phyloP scores from a whole-genome alignment of 2,329 filamentous ascomycete genomes.

The Botryotinia calthae region DNA sequence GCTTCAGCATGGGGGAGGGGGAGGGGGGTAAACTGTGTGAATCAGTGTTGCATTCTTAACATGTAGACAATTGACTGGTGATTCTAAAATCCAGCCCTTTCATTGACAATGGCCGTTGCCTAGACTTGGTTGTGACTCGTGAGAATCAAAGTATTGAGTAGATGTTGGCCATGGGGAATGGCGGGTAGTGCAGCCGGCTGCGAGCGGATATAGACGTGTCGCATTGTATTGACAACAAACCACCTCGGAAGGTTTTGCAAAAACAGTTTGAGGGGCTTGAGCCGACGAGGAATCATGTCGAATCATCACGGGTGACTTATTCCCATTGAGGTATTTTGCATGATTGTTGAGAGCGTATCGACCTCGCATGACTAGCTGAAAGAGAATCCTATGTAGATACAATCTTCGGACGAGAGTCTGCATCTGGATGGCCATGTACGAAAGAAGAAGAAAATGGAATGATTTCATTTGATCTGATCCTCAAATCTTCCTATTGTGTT shows the following conservation, averaged over 20 bases:
- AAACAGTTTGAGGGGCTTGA: not conserved
- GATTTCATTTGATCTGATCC: not conserved
- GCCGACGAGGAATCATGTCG: not conserved
- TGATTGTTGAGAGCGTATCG: not conserved
- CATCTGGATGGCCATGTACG: slow-evolving; percentile 2
- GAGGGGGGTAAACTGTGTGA: not conserved
- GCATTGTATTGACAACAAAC: not conserved
- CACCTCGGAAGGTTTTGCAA: not conserved
- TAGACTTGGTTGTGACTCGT: not conserved
- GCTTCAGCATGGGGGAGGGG: not conserved
- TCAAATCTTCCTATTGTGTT: not conserved
- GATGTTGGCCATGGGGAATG: not conserved
- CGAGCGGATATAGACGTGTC: not conserved
- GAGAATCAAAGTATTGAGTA: not conserved
- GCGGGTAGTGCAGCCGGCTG: not conserved
- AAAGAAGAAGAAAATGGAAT: slow-evolving; percentile 7
- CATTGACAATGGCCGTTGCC: not conserved
- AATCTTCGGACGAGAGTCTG: not conserved
- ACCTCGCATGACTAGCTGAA: slow-evolving; percentile 6
- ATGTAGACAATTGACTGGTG: not conserved
- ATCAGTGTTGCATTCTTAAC: not conserved
- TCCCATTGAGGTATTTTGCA: not conserved
- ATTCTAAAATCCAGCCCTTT: not conserved
- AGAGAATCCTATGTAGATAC: not conserved
- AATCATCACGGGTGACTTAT: slow-evolving; percentile 1